These are phyloP conservation scores for Mitragyna speciosa DNA, from an alignment of 257 asterid genomes.

Conservation along the genomic window DNA sequence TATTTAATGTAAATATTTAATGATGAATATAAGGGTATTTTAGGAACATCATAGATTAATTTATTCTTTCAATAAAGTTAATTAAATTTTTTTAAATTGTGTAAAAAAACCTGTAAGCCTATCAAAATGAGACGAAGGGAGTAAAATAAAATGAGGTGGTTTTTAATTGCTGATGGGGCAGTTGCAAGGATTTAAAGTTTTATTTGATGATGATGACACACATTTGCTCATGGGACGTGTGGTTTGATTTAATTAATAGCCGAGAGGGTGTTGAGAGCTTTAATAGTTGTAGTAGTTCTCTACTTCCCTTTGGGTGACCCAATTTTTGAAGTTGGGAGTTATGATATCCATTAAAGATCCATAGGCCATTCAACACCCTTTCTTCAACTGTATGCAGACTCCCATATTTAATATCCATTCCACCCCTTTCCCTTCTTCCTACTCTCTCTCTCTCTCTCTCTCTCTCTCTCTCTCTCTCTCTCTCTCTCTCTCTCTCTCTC, in stretches of 20 bases:
- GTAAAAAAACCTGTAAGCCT: too few species aligned
- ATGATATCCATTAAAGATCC: conserved; percentile 40
- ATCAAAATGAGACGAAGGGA: too few species aligned
- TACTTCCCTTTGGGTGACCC: conserved; percentile 26
- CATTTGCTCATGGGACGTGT: conserved; percentile 28
- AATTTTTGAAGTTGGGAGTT: conserved; percentile 46
- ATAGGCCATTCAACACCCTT: conserved; percentile 28
- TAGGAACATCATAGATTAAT: too few species aligned
- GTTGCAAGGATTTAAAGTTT: conserved; percentile 25
- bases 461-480: conserved; percentile 11
- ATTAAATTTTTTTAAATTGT: too few species aligned
- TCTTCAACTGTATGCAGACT: conserved; percentile 39
- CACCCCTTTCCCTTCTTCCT: neutral
- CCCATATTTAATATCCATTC: conserved; percentile 36
- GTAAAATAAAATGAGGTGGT: conserved; percentile 42
- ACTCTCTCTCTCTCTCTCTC: neutral
- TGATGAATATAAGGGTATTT: too few species aligned
- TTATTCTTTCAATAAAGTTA: too few species aligned
- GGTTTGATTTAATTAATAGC: conserved; percentile 31
- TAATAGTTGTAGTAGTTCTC: conserved; percentile 24
- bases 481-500: neutral
- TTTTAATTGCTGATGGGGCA: conserved; percentile 29
- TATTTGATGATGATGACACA: conserved; percentile 4
- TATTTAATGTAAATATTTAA: too few species aligned
- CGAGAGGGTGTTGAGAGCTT: conserved; percentile 19